Percentiles rank a stretch among this genome's conserved stretches.
These are phyloP conservation scores for Mortierella hygrophila DNA, from an alignment of 192 early-diverging fungal genomes.

Conservation along the genomic window DNA sequence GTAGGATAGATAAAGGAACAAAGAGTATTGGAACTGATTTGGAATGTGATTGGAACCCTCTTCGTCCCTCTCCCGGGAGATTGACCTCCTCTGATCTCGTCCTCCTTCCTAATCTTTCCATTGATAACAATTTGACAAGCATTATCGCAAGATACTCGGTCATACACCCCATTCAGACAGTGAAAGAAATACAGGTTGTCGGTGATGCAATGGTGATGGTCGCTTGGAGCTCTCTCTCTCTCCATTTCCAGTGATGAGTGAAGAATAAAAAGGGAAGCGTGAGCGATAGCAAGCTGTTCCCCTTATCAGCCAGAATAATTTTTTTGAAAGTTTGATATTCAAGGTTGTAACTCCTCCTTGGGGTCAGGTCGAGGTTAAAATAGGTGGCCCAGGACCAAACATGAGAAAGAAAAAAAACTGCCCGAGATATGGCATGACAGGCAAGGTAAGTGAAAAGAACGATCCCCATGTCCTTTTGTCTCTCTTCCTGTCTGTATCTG, in stretches of 20 bases:
- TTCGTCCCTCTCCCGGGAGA: not conserved
- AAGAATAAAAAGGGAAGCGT: not conserved
- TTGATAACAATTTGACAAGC: not conserved
- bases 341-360: constrained; percentile 2
- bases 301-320: not conserved
- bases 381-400: not conserved
- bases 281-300: not conserved
- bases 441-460: not conserved
- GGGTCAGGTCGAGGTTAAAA: not conserved
- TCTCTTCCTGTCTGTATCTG: not conserved
- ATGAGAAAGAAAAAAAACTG: not conserved
- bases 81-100: not conserved
- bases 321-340: not conserved
- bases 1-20: not conserved
- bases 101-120: not conserved
- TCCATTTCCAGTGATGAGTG: no score
- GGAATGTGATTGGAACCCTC: not conserved
- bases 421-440: not conserved
- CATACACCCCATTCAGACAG: not conserved
- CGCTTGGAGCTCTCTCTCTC: not conserved
- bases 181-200: not conserved
- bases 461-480: not conserved
- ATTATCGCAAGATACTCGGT: not conserved
- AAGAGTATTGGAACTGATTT: no score
- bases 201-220: constrained; percentile 3